phyloP scores from a whole-genome alignment of 1,284 basidiomycete genomes.

The Abortiporus biennis region DNA sequence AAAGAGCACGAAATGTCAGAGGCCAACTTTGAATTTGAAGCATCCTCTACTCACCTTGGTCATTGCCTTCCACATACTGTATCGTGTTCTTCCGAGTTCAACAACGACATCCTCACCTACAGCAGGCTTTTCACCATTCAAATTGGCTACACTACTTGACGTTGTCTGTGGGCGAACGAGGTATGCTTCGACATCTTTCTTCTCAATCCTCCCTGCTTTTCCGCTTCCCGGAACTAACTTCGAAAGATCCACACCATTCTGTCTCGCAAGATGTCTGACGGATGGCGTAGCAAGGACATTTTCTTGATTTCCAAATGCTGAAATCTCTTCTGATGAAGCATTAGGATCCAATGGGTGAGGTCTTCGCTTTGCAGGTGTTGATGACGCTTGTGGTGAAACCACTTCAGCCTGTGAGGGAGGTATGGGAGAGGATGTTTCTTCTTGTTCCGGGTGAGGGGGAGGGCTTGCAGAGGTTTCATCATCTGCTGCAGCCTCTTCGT shows the following conservation, averaged over 20 bases:
- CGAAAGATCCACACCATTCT: slow-evolving; percentile 57
- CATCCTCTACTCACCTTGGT: slow-evolving; percentile 45
- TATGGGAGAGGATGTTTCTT: slow-evolving; percentile 3
- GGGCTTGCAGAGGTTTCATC: slow-evolving; percentile 12
- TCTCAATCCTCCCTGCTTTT: slow-evolving; percentile 71
- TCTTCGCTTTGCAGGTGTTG: slow-evolving; percentile 18
- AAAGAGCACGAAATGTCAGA: slow-evolving; percentile 7
- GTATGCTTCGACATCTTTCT: slow-evolving; percentile 65
- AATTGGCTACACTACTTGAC: background rate
- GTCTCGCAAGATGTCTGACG: slow-evolving; percentile 71
- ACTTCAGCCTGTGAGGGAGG: background rate
- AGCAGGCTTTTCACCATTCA: slow-evolving; percentile 6
- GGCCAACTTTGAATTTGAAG: no score
- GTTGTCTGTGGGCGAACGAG: slow-evolving; percentile 26
- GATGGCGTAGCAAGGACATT: slow-evolving; percentile 70
- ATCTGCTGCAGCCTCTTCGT: slow-evolving; percentile 40
- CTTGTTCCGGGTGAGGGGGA: slow-evolving; percentile 16
- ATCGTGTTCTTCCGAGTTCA: slow-evolving; percentile 73
- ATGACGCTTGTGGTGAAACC: slow-evolving; percentile 11
- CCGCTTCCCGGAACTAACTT: slow-evolving; percentile 66
- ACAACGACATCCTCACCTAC: slow-evolving; percentile 44
- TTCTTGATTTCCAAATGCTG: slow-evolving; percentile 17
- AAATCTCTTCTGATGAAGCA: slow-evolving; percentile 17
- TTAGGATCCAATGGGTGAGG: slow-evolving; percentile 68
- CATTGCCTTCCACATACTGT: slow-evolving; percentile 88